A percentile compares a stretch with the other conserved stretches of the same genome.
phyloP scores from a whole-genome alignment of 2,329 filamentous ascomycete species.

The Didymella keratinophila region DNA sequence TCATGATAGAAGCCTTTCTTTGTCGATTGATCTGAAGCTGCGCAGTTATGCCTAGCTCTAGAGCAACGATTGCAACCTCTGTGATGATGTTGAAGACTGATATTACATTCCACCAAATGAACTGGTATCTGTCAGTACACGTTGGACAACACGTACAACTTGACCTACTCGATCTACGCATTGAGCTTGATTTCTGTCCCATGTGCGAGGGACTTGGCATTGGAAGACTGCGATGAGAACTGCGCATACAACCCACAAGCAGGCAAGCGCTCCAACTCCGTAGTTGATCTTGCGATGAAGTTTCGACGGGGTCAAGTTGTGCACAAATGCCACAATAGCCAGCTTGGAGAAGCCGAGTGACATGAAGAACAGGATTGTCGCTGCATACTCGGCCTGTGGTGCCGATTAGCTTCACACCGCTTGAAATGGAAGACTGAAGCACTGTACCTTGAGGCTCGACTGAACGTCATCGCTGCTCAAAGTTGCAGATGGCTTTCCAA shows the following conservation, averaged over 20 bases:
- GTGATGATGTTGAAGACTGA: conserved; percentile 30
- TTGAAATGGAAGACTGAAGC: background rate
- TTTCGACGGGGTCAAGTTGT: conserved; percentile 30
- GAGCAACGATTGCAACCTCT: conserved; percentile 32
- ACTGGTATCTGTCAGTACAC: conserved; percentile 18
- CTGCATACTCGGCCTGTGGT: conserved; percentile 36
- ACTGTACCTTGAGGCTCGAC: conserved; percentile 23
- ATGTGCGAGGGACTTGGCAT: conserved; percentile 29
- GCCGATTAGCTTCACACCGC: background rate
- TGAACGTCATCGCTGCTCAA: conserved; percentile 22
- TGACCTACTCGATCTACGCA: conserved; percentile 31
- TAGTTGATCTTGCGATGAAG: conserved; percentile 28
- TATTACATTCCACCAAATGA: conserved; percentile 30
- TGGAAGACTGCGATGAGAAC: conserved; percentile 27
- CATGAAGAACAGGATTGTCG: conserved; percentile 33
- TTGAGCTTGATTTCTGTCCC: conserved; percentile 24
- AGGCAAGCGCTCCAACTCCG: conserved; percentile 16
- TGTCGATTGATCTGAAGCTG: conserved; percentile 25
- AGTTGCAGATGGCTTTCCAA: conserved; percentile 29
- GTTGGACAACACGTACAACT: background rate
- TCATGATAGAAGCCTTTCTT: conserved; percentile 30
- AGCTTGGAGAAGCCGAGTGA: conserved; percentile 41
- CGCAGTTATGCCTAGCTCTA: conserved; percentile 29
- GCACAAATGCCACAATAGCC: conserved; percentile 36
- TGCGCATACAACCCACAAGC: conserved; percentile 26